Evolutionary conservation across 1,139 yeast genomes (phyloP), one percentile per base, ranked within the genome.

Genomic region (Pichia inconspicua): DNA sequence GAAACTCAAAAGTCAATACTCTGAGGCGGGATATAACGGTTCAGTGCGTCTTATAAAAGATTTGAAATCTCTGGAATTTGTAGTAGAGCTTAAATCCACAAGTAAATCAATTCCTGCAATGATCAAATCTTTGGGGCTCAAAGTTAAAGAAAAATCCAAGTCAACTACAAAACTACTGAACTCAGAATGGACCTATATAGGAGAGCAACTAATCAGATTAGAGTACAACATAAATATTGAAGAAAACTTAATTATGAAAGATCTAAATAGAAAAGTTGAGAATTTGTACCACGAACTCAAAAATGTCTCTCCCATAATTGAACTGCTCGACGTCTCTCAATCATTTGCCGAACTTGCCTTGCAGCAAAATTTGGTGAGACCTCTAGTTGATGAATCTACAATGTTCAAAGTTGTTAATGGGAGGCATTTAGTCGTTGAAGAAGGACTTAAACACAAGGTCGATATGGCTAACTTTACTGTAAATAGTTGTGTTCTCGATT

Each of bases 361-460:
- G 25, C 95, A 87, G 55, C 75, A 75, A 49, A 67, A 76, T 30
- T 70, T 89, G 47, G 78, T 75, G 0, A 69, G 88, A 47, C 98
- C 98, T 0, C 67, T 59, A n/a, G 66, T 90, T 39, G 74, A 75
- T 40, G 63, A 73, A n/a, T 61, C 73, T 1, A 66, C 66, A 28
- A 69, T 62, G 14, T 64, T 83, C n/a, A 65, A 70, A 2, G 72
- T 83, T 9, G 56, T 60, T 2, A 72, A 70, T 7, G 97, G 97
- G 0, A 71, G 97, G 25, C 97, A 92, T 64, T 64, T 86, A n/a
- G 89, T 88, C 12, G 98, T 92, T 1, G 97, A 92, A 60, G 77
- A 82, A 4, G 84, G 95, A 1, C 65, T 92, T 47, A 71, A 70
- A 47, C 71, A 71, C 14, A 58, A 64, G 6, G 25, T 50, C 14